Evolutionary conservation across 179 eudicot species (phyloP).

Genomic region (Camellia oleifera): DNA sequence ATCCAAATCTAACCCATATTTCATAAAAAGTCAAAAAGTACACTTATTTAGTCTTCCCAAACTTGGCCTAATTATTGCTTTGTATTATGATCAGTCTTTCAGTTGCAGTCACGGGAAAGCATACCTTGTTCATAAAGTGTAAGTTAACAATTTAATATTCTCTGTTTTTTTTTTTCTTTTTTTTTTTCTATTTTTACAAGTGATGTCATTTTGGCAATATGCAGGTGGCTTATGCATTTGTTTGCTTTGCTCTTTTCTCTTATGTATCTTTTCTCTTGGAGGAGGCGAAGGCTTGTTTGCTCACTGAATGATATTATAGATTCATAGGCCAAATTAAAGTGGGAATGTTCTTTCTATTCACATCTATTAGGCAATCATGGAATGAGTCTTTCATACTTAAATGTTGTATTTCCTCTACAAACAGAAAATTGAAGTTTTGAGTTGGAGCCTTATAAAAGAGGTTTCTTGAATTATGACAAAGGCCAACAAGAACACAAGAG

Average conservation of each 20-base stretch:
- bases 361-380: background rate
- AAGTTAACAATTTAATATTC: slow-evolving; percentile 33
- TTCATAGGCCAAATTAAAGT: background rate
- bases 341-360: background rate
- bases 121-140: slow-evolving; percentile 85
- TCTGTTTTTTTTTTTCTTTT: background rate
- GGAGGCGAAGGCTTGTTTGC: background rate
- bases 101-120: slow-evolving; percentile 83
- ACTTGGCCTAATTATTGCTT: background rate
- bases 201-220: background rate
- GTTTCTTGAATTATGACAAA: background rate
- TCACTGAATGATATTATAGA: background rate
- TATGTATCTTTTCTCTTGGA: background rate
- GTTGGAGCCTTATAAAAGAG: background rate
- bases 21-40: too few relatives aligned
- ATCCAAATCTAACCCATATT: too few relatives aligned
- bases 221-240: background rate
- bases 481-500: background rate
- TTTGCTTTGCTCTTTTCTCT: background rate
- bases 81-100: slow-evolving; percentile 57
- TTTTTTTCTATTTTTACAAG: too few relatives aligned
- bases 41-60: too few relatives aligned
- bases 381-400: background rate
- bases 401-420: too few relatives aligned
- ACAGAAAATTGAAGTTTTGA: background rate